These are phyloP conservation scores for Parascedosporium putredinis DNA, from an alignment of 2,329 filamentous ascomycete species.

Conservation along the genomic window DNA sequence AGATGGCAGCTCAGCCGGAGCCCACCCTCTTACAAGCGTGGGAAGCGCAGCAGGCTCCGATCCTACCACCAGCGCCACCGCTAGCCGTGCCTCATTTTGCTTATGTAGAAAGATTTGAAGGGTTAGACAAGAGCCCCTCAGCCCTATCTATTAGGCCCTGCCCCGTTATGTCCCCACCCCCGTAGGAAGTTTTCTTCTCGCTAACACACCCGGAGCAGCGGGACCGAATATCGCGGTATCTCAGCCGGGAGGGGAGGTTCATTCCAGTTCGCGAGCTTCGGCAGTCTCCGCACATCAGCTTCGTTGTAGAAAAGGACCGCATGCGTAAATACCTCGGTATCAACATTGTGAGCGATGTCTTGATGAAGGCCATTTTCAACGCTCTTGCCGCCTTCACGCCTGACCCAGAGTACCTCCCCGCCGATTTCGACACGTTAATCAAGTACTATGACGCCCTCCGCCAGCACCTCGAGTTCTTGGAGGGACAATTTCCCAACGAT, in stretches of 20 bases:
- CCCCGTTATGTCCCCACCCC: not conserved
- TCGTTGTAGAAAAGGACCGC: constrained; percentile 19
- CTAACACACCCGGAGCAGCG: constrained; percentile 5
- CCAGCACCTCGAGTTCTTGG: constrained; percentile 11
- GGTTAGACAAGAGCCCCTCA: not conserved
- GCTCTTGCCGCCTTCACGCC: constrained; percentile 18
- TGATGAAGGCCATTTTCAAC: constrained; percentile 29
- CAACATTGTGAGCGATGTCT: constrained; percentile 23
- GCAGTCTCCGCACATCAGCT: constrained; percentile 15
- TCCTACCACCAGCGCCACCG: not conserved
- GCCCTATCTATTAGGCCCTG: not conserved
- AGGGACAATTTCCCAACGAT: constrained; percentile 8
- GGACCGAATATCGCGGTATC: constrained; percentile 9
- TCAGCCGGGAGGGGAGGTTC: constrained; percentile 19
- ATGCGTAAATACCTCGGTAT: constrained; percentile 14
- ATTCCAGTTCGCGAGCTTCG: constrained; percentile 13
- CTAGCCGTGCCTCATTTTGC: constrained; percentile 4
- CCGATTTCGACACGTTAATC: constrained; percentile 16
- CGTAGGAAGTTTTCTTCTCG: not conserved
- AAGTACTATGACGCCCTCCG: constrained; percentile 17
- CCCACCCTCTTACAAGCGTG: not conserved
- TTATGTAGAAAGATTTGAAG: constrained; percentile 4
- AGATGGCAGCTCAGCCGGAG: not conserved
- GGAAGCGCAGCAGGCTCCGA: not conserved
- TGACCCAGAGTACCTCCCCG: constrained; percentile 9